Conservation (phyloP, 345 rosid genomes). For the Trapa incisa region DNA sequence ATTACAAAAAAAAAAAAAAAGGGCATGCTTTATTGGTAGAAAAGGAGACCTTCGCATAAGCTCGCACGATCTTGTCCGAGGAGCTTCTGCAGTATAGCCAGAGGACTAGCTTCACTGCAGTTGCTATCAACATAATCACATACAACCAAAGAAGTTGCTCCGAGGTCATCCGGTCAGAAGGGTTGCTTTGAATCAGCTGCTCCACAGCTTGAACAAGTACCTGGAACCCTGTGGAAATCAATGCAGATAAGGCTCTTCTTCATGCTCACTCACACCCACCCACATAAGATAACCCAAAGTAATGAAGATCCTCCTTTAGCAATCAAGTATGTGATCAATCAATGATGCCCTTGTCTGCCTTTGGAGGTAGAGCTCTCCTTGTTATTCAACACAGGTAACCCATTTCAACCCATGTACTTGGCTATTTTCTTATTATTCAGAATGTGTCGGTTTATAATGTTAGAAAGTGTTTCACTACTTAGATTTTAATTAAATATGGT, state of each 20-base stretch:
- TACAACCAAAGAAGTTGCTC: slow-evolving; percentile 56
- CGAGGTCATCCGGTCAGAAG: slow-evolving; percentile 37
- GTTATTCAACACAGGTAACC: too few relatives aligned
- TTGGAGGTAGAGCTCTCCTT: too few relatives aligned
- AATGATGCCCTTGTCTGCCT: too few relatives aligned
- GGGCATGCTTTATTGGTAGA: too few relatives aligned
- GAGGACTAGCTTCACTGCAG: slow-evolving; percentile 55
- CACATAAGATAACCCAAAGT: background rate
- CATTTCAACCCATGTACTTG: too few relatives aligned
- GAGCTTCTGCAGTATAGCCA: slow-evolving; percentile 87
- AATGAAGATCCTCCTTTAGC: too few relatives aligned
- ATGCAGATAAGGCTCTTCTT: background rate
- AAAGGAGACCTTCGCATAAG: too few relatives aligned
- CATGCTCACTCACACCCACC: background rate
- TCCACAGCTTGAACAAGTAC: slow-evolving; percentile 58
- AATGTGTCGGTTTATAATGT: too few relatives aligned
- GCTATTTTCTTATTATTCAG: too few relatives aligned
- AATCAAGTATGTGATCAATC: too few relatives aligned
- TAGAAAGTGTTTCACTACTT: too few relatives aligned
- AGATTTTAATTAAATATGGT: too few relatives aligned
- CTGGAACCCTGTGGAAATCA: slow-evolving; percentile 49
- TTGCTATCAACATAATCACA: slow-evolving; percentile 70
- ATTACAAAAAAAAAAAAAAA: background rate
- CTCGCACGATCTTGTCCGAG: slow-evolving; percentile 41
- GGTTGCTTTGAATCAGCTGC: slow-evolving; percentile 30